Evolutionary conservation across 176 grass and related monocot species (phyloP), one percentile per base, ranked within the genome.

Genomic region (Aegilops speltoides): DNA sequence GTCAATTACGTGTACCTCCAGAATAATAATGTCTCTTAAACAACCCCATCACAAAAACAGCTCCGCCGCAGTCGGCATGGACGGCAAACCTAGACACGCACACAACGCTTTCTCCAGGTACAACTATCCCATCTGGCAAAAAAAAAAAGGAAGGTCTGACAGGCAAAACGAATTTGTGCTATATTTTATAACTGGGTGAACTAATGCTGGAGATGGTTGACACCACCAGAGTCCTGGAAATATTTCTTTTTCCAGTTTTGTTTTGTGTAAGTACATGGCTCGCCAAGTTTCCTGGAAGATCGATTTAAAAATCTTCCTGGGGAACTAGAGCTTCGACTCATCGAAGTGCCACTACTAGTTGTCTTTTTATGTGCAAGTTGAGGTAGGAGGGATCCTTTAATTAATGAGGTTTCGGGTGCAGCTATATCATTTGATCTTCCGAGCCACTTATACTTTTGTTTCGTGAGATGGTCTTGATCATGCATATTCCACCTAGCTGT

Each of bases 111-210:
- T 79, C 85, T 59, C 57, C 75, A 31, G 36, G 67, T 80, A 70
- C 70, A 81, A 29, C 76, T 76, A 25, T 25, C 83, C 66, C 89
- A 84, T 84, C 89, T 87, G 74, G 80, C 89, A 59, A 50, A 87
- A 48, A 50, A 50, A 86, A 45, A 6, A 50, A 29, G 32, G 41
- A 83, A 65, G 57, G 67, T 64, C 28, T 48, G 38, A 24, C 67
- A 48, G 38, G 20, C 77, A 81, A 68, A 67, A 20, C 1, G 62
- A 81, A 68, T 62, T 85, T 82, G 64, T 36, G 6, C 17, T 17
- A 6, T 17, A 6, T 40, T 48, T 46, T 74, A 60, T 34, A 84
- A 80, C 14, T 66, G 31, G 13, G 41, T 75, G 45, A 20, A 36
- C 11, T 20, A 16, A 8, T 22, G 69, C 68, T 68, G 89, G 41